Evolutionary conservation across 2,329 filamentous ascomycete genomes (phyloP), one percentile per base, ranked within the genome.

Genomic region (Botryotinia calthae): DNA sequence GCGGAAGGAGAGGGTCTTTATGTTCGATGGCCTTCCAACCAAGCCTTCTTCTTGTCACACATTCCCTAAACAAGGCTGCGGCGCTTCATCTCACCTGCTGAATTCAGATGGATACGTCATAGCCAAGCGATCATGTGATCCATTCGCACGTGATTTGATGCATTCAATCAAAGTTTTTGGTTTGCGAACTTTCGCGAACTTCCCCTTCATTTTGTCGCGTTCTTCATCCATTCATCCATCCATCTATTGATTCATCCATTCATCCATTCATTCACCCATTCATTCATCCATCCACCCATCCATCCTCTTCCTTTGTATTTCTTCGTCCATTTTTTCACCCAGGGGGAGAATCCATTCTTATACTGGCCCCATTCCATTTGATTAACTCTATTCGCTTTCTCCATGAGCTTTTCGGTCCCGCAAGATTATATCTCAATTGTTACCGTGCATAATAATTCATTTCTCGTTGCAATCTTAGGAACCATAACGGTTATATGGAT

Each of bases 61-160:
- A 51, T 56, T 70, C 18, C 65, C 51, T 4, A 42, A 54, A 54
- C 64, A 67, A 63, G 61, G 25, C 65, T 54, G 42, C 28, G 3
- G 42, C 28, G 18, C 12, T 70, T 44, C 67, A 18, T n/a, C 58
- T 62, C 68, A 70, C 48, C 65, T 67, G 46, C 65, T 67, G 65
- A 12, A 67, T 67, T 14, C 46, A n/a, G 65, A n/a, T n/a, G 54
- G 2, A 10, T 67, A 67, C 65, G 65, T 67, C 65, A 67, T 67
- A 25, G 34, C 34, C 48, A 67, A 40, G 48, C 8, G 2, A 56
- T n/a, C 65, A 67, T 42, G 65, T 67, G 65, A 56, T 42, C 8
- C 6, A 10, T 3, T 1, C 0, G 0, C 65, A 54, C 65, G 65
- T 67, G 65, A 67, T 14, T 1, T 6, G 10, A 5, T 2, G 4